phyloP scores from a whole-genome alignment of 371 early-diverging fungal genomes.

The Chytridium lagenaria region DNA sequence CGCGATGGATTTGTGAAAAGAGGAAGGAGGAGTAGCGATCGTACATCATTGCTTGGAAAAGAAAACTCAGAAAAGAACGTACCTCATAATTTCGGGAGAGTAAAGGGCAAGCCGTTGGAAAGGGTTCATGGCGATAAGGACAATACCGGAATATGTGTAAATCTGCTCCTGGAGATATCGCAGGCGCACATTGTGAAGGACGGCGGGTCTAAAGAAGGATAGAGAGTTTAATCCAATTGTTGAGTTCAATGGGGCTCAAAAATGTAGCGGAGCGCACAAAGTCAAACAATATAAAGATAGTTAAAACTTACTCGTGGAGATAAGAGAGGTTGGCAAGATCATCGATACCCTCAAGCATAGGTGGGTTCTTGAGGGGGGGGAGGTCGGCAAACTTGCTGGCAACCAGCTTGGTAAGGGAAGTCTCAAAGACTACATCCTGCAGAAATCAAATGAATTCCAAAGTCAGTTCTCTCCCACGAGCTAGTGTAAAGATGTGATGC shows the following conservation, averaged over 20 bases:
- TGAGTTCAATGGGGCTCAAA: too few species aligned
- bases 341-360: slow-evolving; percentile 77
- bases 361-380: slow-evolving; percentile 87
- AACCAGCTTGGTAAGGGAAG: slow-evolving; percentile 72
- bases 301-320: slow-evolving; percentile 77
- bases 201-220: slow-evolving; percentile 52
- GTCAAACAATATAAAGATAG: too few species aligned
- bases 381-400: slow-evolving; percentile 69
- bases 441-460: too few species aligned
- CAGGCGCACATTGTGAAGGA: slow-evolving; percentile 86
- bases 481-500: too few species aligned
- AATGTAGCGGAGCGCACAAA: too few species aligned
- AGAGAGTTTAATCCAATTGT: too few species aligned
- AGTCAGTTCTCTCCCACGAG: too few species aligned
- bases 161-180: slow-evolving; percentile 90
- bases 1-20: too few species aligned
- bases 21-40: slow-evolving; percentile 21
- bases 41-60: slow-evolving; percentile 12
- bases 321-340: slow-evolving; percentile 90
- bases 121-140: slow-evolving; percentile 97
- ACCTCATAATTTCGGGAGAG: slow-evolving; percentile 78
- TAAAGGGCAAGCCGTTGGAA: slow-evolving; percentile 90
- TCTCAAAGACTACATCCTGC: slow-evolving; percentile 75
- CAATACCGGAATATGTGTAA: slow-evolving; percentile 98
- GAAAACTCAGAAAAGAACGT: slow-evolving; percentile 8